Evolutionary conservation across 2,329 filamentous ascomycete genomes (phyloP).

Genomic region (Rachicladosporium sp.): DNA sequence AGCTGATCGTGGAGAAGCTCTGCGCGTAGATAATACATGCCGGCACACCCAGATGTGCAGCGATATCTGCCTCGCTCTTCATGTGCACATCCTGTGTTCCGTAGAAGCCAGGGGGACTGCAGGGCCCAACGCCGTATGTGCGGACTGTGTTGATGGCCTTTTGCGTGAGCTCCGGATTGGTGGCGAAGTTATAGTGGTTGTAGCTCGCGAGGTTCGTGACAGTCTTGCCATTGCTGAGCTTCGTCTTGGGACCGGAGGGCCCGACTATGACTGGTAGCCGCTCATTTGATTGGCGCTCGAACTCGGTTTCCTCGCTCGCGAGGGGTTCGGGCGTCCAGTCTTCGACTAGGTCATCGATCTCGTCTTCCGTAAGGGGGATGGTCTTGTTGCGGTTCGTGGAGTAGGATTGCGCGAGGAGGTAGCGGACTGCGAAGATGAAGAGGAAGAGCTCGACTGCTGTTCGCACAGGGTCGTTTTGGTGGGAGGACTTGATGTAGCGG

Average conservation of each 20-base stretch:
- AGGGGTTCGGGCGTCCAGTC: conserved; percentile 94
- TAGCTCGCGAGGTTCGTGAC: conserved; percentile 89
- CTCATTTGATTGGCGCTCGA: conserved; percentile 73
- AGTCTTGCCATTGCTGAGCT: conserved; percentile 61
- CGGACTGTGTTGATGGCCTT: conserved; percentile 88
- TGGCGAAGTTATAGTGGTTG: conserved; percentile 96
- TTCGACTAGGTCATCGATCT: conserved; percentile 92
- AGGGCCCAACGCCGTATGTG: conserved; percentile 91
- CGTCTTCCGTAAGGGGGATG: conserved; percentile 81
- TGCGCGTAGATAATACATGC: conserved; percentile 93
- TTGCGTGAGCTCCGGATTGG: conserved; percentile 83
- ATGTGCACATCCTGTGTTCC: conserved; percentile 97
- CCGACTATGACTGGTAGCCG: conserved; percentile 79
- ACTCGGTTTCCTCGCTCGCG: conserved; percentile 56
- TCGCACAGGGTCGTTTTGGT: conserved; percentile 91
- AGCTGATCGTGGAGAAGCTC: conserved; percentile 87
- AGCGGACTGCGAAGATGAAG: conserved; percentile 89
- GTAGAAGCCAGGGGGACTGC: conserved; percentile 94
- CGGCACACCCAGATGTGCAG: conserved; percentile 73
- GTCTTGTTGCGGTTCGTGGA: conserved; percentile 81
- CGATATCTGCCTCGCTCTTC: conserved; percentile 89
- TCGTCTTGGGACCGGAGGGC: conserved; percentile 78
- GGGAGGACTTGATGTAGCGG: conserved; percentile 91
- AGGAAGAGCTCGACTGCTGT: conserved; percentile 87
- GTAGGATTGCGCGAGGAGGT: conserved; percentile 83